phyloP scores from a whole-genome alignment of 208 protist genomes.

The Acanthamoeba polyphaga region DNA sequence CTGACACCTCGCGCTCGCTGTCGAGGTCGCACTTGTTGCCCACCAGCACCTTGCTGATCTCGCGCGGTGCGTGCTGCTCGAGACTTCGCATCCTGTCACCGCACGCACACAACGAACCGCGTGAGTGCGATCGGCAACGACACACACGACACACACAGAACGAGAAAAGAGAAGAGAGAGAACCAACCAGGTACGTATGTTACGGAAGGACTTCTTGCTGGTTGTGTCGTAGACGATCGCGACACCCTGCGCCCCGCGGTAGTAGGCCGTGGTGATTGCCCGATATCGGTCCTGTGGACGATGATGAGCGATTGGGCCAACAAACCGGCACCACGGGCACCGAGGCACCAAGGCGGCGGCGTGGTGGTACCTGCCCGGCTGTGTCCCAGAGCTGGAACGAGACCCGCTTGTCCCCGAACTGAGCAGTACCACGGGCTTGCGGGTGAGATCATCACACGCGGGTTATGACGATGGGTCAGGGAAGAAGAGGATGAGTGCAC shows the following conservation, averaged over 20 bases:
- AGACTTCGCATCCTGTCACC: slow-evolving; percentile 16
- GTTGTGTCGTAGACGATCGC: slow-evolving; percentile 97
- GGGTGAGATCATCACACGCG: background rate
- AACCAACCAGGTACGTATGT: slow-evolving; percentile 91
- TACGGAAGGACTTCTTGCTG: slow-evolving; percentile 96
- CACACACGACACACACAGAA: too few species aligned
- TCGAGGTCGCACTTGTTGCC: slow-evolving; percentile 58
- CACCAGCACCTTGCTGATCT: slow-evolving; percentile 30
- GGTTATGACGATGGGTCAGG: background rate
- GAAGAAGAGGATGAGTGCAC: background rate
- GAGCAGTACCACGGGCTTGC: background rate
- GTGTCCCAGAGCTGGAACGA: slow-evolving; percentile 10
- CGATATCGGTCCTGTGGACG: slow-evolving; percentile 15
- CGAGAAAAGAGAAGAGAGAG: background rate
- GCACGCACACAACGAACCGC: background rate
- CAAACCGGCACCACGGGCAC: too few species aligned
- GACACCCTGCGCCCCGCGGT: slow-evolving; percentile 92
- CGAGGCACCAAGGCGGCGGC: too few species aligned
- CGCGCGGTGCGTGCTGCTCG: slow-evolving; percentile 13
- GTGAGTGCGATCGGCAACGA: too few species aligned
- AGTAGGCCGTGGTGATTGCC: background rate
- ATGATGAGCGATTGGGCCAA: too few species aligned
- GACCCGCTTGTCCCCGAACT: slow-evolving; percentile 6
- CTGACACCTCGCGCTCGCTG: background rate
- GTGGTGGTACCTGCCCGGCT: background rate